Percentiles rank a stretch among this genome's conserved stretches.
Conservation (phyloP, 306 rosid genomes). For the Casuarina equisetifolia region DNA sequence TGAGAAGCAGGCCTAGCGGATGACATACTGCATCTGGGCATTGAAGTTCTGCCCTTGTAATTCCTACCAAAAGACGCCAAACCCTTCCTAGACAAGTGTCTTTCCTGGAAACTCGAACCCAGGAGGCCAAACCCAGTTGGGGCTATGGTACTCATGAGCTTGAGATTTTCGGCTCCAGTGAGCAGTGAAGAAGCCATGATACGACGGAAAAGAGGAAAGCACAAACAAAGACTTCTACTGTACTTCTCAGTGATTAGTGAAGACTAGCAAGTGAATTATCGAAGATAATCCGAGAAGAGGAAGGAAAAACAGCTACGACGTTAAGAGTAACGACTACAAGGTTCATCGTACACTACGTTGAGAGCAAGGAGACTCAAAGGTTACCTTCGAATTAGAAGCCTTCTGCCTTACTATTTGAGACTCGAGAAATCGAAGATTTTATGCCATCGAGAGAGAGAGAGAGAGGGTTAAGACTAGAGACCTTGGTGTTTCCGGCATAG, state of each 20-base stretch:
- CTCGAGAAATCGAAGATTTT: neutral
- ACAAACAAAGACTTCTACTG: neutral
- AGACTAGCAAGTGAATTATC: neutral
- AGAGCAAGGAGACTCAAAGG: too few relatives aligned
- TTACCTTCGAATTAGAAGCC: too few relatives aligned
- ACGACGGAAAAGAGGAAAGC: neutral
- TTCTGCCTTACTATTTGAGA: neutral
- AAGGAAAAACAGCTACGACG: neutral
- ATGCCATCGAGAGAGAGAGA: neutral
- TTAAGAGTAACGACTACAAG: neutral
- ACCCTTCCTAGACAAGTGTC: conserved; percentile 36
- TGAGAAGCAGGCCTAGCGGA: conserved; percentile 67
- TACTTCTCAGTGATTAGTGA: neutral
- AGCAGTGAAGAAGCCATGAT: conserved; percentile 47
- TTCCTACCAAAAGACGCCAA: conserved; percentile 32
- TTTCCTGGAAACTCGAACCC: conserved; percentile 37
- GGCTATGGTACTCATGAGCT: conserved; percentile 37
- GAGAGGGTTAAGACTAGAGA: neutral
- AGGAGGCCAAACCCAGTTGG: conserved; percentile 48
- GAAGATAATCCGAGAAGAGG: neutral
- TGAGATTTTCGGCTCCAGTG: conserved; percentile 51
- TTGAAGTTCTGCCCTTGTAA: conserved; percentile 19
- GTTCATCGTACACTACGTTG: neutral
- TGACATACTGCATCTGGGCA: conserved; percentile 58
- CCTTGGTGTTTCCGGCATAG: neutral